A percentile compares a stretch with the other conserved stretches of the same genome.
These are phyloP conservation scores for Pythium brassicae DNA, from an alignment of 352 stramenopile genomes.

Conservation along the genomic window DNA sequence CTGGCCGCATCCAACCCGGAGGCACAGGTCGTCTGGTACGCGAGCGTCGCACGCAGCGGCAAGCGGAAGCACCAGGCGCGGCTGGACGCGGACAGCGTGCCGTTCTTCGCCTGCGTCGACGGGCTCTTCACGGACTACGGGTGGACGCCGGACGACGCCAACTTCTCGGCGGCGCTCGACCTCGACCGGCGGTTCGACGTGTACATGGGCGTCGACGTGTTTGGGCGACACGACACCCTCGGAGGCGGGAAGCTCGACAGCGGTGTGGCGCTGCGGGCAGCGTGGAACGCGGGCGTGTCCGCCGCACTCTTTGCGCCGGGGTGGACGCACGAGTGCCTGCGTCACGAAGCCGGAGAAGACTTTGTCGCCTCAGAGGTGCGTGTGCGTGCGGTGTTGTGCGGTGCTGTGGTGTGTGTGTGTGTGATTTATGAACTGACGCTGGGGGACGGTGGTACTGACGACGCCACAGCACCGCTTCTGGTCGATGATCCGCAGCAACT, in stretches of 20 bases:
- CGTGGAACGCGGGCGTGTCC: slow-evolving; percentile 37
- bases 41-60: slow-evolving; percentile 30
- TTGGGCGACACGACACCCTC: slow-evolving; percentile 35
- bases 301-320: slow-evolving; percentile 30
- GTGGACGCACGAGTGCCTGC: slow-evolving; percentile 35
- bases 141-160: slow-evolving; percentile 36
- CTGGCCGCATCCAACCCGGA: slow-evolving; percentile 20
- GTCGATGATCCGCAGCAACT: slow-evolving; percentile 22
- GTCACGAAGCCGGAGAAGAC: slow-evolving; percentile 23
- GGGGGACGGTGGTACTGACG: background rate
- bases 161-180: slow-evolving; percentile 36
- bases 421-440: background rate
- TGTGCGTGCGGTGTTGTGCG: background rate
- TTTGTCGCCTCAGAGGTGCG: slow-evolving; percentile 20
- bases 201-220: slow-evolving; percentile 58
- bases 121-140: slow-evolving; percentile 51
- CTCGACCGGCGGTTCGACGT: slow-evolving; percentile 44
- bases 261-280: slow-evolving; percentile 21
- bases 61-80: slow-evolving; percentile 29
- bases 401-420: background rate
- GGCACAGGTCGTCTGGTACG: slow-evolving; percentile 52
- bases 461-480: slow-evolving; percentile 23
- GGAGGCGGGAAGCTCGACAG: slow-evolving; percentile 31
- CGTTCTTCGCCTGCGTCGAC: slow-evolving; percentile 45
- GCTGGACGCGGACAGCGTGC: slow-evolving; percentile 28